A percentile compares a stretch with the other conserved stretches of the same genome.
Evolutionary conservation across 2,329 filamentous ascomycete genomes (phyloP).

Genomic region (Fusarium nygamai): DNA sequence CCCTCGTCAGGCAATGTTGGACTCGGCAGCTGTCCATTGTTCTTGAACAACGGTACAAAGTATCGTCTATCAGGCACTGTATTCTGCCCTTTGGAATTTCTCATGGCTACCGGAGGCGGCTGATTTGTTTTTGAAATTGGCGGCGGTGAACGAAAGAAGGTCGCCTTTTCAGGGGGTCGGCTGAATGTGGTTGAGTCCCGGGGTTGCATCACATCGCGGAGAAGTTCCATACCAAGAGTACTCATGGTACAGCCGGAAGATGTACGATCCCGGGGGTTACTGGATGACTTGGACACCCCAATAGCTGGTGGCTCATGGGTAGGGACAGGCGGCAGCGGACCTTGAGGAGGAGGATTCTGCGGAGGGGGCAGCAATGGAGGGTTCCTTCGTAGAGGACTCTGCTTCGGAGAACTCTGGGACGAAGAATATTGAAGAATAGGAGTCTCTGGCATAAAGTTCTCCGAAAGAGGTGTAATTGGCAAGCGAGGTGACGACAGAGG

Average conservation of each 20-base stretch:
- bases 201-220: constrained; percentile 34
- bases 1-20: constrained; percentile 23
- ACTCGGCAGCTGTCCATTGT: constrained; percentile 20
- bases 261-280: neutral
- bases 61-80: constrained; percentile 20
- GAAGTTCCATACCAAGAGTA: constrained; percentile 34
- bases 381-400: neutral
- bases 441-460: constrained; percentile 1
- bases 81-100: neutral
- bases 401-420: neutral
- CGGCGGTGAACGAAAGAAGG: neutral
- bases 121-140: neutral
- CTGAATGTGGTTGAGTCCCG: constrained; percentile 14
- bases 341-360: neutral
- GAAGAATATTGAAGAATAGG: neutral
- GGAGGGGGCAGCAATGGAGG: neutral
- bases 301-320: neutral
- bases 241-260: constrained; percentile 37
- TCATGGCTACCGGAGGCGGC: neutral
- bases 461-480: neutral
- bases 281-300: neutral
- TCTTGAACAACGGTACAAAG: constrained; percentile 33
- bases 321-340: neutral
- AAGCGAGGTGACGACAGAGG: neutral
- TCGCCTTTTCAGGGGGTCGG: neutral